Evolutionary conservation across 495 filamentous ascomycete species (phyloP), one percentile per base, ranked within the genome.

Genomic region (Hapsidospora chrysogenum): DNA sequence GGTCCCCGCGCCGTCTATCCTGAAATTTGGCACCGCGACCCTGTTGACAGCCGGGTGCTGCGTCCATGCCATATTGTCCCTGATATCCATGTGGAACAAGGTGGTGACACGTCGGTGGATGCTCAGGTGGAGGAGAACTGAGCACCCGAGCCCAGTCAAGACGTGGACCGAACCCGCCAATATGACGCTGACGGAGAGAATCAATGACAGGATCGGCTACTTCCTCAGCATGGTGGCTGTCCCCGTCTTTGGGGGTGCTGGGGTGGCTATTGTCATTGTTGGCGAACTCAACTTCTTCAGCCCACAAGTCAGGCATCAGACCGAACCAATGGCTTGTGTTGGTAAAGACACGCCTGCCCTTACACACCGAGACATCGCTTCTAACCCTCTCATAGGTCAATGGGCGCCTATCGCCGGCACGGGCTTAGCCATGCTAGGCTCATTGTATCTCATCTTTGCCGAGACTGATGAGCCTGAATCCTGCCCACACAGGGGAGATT

Each of bases 201-300:
- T 74, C 29, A 61, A 68, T 34, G 42, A 41, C 0, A 40, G 44
- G 27, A 54, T 74, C 10, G 48, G 59, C 22, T 31, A 42, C 10
- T 61, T 66, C 38, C 39, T 72, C 23, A 54, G 54, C 27, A 56
- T 59, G 17, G 46, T 71, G 11, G 67, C 70, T 36, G 48, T 70
- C 26, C 69, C 69, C 0, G 35, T 76, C 0, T 72, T 72, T 19
- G 54, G 48, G 21, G 66, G 52, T 31, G 67, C 62, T 11, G 63
- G 74, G 3, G 32, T 73, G 6, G 64, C 61, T 2, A 64, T 77
- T 32, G 47, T 77, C 33, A 45, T 68, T 15, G 48, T 63, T 6
- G 71, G 72, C 9, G 72, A 75, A 41, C 51, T 50, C 39, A 77
- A 77, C 39, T 72, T 77, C 41, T 72, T 51, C 41, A 74, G 66